These are phyloP conservation scores for Malassezia globosa DNA, from an alignment of 1,284 basidiomycete species.

Conservation along the genomic window DNA sequence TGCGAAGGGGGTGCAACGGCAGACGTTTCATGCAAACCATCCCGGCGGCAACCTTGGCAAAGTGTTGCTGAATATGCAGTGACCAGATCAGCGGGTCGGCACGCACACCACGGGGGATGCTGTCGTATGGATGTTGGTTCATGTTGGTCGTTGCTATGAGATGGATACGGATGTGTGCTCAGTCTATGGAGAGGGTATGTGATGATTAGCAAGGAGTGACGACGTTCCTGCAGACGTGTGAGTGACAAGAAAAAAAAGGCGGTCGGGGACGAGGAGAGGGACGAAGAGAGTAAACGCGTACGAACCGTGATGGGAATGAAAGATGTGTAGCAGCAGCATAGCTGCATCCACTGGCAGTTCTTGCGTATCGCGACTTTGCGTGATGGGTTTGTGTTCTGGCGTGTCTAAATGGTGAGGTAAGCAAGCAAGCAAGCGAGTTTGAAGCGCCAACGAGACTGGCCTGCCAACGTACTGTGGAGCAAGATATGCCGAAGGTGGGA, in stretches of 20 bases:
- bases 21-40: conserved; percentile 45
- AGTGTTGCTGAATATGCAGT: conserved; percentile 11
- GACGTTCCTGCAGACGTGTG: too few relatives aligned
- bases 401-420: conserved; percentile 21
- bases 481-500: conserved; percentile 35
- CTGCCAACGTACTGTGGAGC: conserved; percentile 11
- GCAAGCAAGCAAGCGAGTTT: too few relatives aligned
- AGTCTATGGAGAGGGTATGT: too few relatives aligned
- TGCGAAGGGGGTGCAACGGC: conserved; percentile 23
- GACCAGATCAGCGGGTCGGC: background rate
- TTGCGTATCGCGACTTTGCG: conserved; percentile 44
- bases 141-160: too few relatives aligned
- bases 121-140: too few relatives aligned
- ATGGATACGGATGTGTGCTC: background rate
- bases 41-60: conserved; percentile 47
- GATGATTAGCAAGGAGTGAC: too few relatives aligned
- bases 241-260: too few relatives aligned
- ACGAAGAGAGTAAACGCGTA: too few relatives aligned
- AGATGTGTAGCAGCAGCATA: conserved; percentile 30
- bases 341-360: conserved; percentile 36
- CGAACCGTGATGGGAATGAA: conserved; percentile 13
- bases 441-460: background rate
- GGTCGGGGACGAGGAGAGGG: too few relatives aligned
- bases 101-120: too few relatives aligned
- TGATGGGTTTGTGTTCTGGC: conserved; percentile 39